Base-by-base conservation (phyloP, 1,139 yeast species). In the Geotrichum candidum region DNA sequence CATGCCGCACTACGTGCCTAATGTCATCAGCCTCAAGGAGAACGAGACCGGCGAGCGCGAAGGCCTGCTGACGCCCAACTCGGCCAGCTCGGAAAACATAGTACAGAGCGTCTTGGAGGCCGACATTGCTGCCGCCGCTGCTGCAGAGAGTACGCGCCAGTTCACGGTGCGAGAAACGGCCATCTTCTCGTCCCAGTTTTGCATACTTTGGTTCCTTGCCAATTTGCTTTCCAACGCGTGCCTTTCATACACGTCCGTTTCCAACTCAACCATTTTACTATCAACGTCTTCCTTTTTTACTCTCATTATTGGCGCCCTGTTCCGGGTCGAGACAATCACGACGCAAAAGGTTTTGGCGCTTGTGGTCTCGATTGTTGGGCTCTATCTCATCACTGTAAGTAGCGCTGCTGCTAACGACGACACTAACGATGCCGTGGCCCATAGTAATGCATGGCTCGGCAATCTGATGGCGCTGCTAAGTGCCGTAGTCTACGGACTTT, bases 201-300 rank as follows among this genome's bases (percentile, higher is more conserved):
- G 95, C 65, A 75, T 88, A 3, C 78, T 94, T 54, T 94, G 99
- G 99, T 92, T 90, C 71, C 68, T 85, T 27, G 96, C 98, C 2
- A 94, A 94, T 73, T 80, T 92, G 66, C 87, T 89, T 61, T 91
- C 95, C 46, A 94, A 94, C 74, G 90, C 96, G 0, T 86, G 96
- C 22, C 80, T 92, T 59, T 82, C 89, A 41, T 92, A 87, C 74
- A 94, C 98, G 0, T 86, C 94, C 13, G 98, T 92, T 38, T 96
- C 96, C 10, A 87, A 94, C 23, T 97, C 95, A 69, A 94, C 98
- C 3, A 92, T 94, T 48, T 76, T 94, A 54, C 87, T 96, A 9
- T 88, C 97, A 52, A 91, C 98, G 0, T 88, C 96, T 7, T 88
- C 97, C 15, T 91, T 94, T 72, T 94, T 94, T 81, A 94, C 99